phyloP scores from a whole-genome alignment of 2,329 filamentous ascomycete species.

The Sphaerulina musiva region DNA sequence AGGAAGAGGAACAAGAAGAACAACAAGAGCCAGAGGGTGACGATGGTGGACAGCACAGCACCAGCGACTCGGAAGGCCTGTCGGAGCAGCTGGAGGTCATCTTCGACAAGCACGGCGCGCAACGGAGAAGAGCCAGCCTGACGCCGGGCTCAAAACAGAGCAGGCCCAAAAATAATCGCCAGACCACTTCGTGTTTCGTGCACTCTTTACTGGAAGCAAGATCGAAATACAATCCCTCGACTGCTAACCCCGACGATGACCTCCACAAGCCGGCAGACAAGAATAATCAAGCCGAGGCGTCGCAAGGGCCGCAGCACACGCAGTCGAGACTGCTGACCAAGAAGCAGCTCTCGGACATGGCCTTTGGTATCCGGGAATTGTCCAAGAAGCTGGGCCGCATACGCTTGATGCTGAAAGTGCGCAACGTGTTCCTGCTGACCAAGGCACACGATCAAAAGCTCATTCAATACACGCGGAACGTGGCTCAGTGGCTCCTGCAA shows the following conservation, averaged over 20 bases:
- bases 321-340: conserved; percentile 81
- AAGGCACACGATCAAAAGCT: conserved; percentile 84
- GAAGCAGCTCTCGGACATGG: conserved; percentile 93
- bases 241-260: conserved; percentile 28
- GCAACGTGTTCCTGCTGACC: conserved; percentile 77
- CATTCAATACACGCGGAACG: conserved; percentile 67
- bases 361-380: conserved; percentile 85
- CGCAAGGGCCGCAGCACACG: conserved; percentile 35
- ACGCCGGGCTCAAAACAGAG: not conserved
- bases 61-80: conserved; percentile 29
- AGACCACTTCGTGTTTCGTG: conserved; percentile 54
- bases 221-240: conserved; percentile 8
- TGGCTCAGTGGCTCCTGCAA: conserved; percentile 72
- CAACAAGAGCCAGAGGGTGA: too few species aligned
- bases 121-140: conserved; percentile 56
- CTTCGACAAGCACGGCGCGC: conserved; percentile 47
- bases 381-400: conserved; percentile 80
- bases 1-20: not conserved
- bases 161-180: conserved; percentile 33
- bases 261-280: conserved; percentile 38
- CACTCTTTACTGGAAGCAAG: conserved; percentile 52
- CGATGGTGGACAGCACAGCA: conserved; percentile 8
- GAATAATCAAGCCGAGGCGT: conserved; percentile 28
- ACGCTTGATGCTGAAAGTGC: conserved; percentile 72
- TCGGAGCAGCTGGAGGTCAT: conserved; percentile 45